Conservation (phyloP, 768 basidiomycete species). For the Leucogyrophana mollusca region DNA sequence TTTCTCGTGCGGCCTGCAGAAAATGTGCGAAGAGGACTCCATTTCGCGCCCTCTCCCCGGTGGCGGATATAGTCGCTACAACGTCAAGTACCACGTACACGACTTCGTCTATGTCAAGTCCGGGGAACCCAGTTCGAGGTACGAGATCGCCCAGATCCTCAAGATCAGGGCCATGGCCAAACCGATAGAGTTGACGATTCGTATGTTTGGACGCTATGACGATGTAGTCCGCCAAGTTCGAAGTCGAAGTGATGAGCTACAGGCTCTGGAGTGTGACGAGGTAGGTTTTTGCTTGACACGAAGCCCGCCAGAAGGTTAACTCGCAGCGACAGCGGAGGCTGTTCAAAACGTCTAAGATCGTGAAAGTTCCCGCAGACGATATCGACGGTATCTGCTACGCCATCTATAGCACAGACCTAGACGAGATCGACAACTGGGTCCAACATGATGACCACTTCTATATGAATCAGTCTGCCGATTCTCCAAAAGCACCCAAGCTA, state of each 20-base stretch:
- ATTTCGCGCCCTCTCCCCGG: slow-evolving; percentile 24
- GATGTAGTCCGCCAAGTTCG: slow-evolving; percentile 27
- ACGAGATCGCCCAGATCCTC: slow-evolving; percentile 58
- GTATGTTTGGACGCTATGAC: slow-evolving; percentile 46
- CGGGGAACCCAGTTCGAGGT: slow-evolving; percentile 21
- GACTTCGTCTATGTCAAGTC: slow-evolving; percentile 63
- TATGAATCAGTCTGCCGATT: slow-evolving; percentile 35
- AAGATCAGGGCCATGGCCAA: slow-evolving; percentile 29
- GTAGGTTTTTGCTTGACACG: slow-evolving; percentile 30
- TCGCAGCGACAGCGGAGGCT: slow-evolving; percentile 43
- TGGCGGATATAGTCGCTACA: slow-evolving; percentile 39
- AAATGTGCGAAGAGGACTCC: slow-evolving; percentile 20
- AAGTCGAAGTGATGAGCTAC: slow-evolving; percentile 11
- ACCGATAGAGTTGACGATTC: slow-evolving; percentile 35
- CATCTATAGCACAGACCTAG: slow-evolving; percentile 31
- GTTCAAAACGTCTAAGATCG: slow-evolving; percentile 33
- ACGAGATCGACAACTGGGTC: slow-evolving; percentile 39
- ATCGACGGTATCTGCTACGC: slow-evolving; percentile 61
- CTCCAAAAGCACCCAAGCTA: slow-evolving; percentile 17
- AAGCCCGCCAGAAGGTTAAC: no score
- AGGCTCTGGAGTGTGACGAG: slow-evolving; percentile 38
- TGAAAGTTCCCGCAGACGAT: slow-evolving; percentile 27
- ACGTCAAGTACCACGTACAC: slow-evolving; percentile 49
- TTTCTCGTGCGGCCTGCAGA: slow-evolving; percentile 44
- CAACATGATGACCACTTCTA: slow-evolving; percentile 60